Evolutionary conservation across 148 eudicot species (phyloP).

Genomic region (Chenopodium berlandieri): DNA sequence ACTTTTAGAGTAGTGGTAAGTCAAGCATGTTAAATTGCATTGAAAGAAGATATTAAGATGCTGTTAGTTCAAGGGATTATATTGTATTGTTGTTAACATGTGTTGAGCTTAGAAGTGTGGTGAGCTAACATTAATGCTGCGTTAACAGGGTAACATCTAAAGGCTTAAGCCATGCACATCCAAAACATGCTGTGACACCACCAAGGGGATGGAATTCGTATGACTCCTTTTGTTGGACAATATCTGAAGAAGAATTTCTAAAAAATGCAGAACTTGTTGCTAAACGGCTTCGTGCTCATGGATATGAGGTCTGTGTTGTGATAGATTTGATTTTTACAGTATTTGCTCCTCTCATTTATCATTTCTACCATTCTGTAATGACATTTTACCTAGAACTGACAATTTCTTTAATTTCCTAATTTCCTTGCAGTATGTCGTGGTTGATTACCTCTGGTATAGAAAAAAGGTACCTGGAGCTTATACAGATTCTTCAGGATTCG

Average conservation of each 20-base stretch:
- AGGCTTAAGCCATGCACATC: constrained; percentile 15
- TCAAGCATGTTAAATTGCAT: background rate
- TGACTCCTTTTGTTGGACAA: constrained; percentile 89
- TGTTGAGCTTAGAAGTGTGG: background rate
- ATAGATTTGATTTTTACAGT: background rate
- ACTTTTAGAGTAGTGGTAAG: no score
- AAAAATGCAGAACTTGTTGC: constrained; percentile 79
- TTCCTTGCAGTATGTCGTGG: constrained; percentile 80
- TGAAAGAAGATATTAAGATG: background rate
- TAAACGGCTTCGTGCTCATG: constrained; percentile 50
- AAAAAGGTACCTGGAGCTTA: constrained; percentile 69
- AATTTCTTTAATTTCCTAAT: background rate
- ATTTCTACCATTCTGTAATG: background rate
- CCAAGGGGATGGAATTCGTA: constrained; percentile 99
- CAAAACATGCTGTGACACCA: constrained; percentile 47
- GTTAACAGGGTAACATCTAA: constrained; percentile 38
- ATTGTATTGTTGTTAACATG: no score
- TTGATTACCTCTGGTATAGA: constrained; percentile 98
- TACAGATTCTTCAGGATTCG: constrained; percentile 77
- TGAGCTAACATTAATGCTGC: background rate
- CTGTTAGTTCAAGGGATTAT: no score
- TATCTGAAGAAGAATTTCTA: constrained; percentile 86
- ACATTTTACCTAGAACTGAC: background rate
- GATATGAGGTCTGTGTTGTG: constrained; percentile 63
- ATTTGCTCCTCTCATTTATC: background rate